phyloP scores from a whole-genome alignment of 163 green algal species.

The Scenedesmus sp. region DNA sequence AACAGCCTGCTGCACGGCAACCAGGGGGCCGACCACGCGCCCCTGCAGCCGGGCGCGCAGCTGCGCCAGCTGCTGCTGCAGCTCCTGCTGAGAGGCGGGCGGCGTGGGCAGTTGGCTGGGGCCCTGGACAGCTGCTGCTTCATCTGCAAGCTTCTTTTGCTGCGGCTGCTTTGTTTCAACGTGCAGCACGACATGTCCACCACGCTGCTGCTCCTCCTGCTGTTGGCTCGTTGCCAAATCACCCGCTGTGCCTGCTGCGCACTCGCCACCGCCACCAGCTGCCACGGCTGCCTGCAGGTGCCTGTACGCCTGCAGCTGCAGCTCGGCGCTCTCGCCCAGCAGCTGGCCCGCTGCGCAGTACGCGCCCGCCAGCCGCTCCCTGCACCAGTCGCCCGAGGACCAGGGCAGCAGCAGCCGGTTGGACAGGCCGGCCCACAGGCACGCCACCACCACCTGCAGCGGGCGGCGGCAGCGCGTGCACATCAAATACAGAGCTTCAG shows the following conservation, averaged over 20 bases:
- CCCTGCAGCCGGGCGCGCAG: not conserved
- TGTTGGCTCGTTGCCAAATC: too few species aligned
- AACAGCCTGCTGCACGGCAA: conserved; percentile 4
- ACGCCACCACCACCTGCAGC: conserved; percentile 2
- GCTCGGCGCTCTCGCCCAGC: not conserved
- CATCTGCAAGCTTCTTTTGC: not conserved
- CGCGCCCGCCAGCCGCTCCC: conserved; percentile 13
- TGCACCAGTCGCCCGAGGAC: conserved; percentile 16
- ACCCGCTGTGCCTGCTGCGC: not conserved
- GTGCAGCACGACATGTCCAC: not conserved
- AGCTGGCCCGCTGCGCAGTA: conserved; percentile 9
- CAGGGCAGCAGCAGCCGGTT: conserved; percentile 49
- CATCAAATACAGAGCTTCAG: too few species aligned
- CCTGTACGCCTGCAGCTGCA: not conserved
- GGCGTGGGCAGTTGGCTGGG: not conserved
- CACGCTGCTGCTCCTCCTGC: not conserved
- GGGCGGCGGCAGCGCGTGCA: not conserved
- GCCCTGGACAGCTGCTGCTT: not conserved
- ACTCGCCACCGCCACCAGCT: not conserved
- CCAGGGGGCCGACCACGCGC: not conserved
- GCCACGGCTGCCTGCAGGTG: conserved; percentile 1
- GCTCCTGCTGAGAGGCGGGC: not conserved
- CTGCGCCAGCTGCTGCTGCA: not conserved
- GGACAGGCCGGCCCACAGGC: not conserved
- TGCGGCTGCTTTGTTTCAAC: not conserved